Percentiles rank a stretch among this genome's conserved stretches.
These are phyloP conservation scores for Globisporangium apiculatum DNA, from an alignment of 352 stramenopile species.

Conservation along the genomic window DNA sequence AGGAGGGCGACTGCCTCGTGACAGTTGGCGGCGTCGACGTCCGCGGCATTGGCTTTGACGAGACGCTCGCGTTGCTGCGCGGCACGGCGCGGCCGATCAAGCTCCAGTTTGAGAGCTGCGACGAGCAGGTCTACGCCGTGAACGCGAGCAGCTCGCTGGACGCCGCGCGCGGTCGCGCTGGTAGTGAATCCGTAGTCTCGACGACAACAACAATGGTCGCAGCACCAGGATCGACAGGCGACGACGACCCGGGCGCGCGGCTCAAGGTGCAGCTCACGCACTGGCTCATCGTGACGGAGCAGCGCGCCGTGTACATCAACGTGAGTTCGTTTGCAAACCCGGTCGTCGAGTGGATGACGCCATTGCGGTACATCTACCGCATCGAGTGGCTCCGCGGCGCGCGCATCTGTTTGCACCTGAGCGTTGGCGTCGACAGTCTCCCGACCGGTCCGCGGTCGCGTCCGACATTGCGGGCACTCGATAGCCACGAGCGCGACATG, in stretches of 20 bases:
- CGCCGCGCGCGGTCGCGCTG: no score
- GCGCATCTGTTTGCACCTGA: slow-evolving; percentile 67
- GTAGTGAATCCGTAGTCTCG: neutral
- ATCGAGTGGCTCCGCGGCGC: slow-evolving; percentile 66
- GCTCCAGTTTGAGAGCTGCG: slow-evolving; percentile 76
- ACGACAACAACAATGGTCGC: neutral
- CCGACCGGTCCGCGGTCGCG: slow-evolving; percentile 66
- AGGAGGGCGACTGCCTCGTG: slow-evolving; percentile 74
- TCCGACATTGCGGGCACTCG: slow-evolving; percentile 62
- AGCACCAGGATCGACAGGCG: slow-evolving; percentile 5
- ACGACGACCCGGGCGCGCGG: slow-evolving; percentile 28
- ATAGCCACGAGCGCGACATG: slow-evolving; percentile 80
- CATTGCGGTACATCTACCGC: slow-evolving; percentile 81
- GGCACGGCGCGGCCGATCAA: slow-evolving; percentile 63
- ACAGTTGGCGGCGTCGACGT: slow-evolving; percentile 76
- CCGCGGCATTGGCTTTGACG: slow-evolving; percentile 78
- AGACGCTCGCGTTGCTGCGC: slow-evolving; percentile 72
- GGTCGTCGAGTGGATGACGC: slow-evolving; percentile 85
- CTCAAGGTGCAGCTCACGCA: slow-evolving; percentile 72
- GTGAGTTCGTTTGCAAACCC: slow-evolving; percentile 69
- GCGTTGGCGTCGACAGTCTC: slow-evolving; percentile 80
- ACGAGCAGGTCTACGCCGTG: slow-evolving; percentile 48
- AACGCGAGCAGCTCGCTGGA: slow-evolving; percentile 1
- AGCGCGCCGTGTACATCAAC: slow-evolving; percentile 82
- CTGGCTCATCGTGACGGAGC: slow-evolving; percentile 86